These are phyloP conservation scores for Neovahlkampfia damariscottae DNA, from an alignment of 78 protist genomes.

Conservation along the genomic window DNA sequence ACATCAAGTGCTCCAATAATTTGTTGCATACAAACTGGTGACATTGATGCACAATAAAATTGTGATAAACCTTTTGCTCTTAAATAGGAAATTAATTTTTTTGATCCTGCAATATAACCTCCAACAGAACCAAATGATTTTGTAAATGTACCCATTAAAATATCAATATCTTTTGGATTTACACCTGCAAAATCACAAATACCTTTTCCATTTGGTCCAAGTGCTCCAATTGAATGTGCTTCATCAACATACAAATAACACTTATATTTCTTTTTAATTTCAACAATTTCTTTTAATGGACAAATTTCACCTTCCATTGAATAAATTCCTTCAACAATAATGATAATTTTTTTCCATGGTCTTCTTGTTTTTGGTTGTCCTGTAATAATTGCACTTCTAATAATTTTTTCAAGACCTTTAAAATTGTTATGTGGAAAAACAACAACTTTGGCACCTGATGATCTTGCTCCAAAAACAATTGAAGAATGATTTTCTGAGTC, in stretches of 20 bases:
- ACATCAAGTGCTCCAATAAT: background rate
- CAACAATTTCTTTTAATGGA: constrained; percentile 60
- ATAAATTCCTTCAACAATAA: constrained; percentile 94
- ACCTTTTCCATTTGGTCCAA: constrained; percentile 92
- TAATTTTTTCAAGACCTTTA: constrained; percentile 53
- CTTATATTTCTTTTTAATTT: constrained; percentile 82
- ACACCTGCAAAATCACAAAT: constrained; percentile 73
- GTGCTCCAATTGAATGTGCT: constrained; percentile 97
- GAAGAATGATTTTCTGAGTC: constrained; percentile 92
- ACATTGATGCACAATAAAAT: background rate
- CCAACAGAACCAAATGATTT: constrained; percentile 93
- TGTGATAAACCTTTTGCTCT: background rate
- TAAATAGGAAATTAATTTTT: background rate
- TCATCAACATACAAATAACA: constrained; percentile 93
- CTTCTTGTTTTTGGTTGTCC: constrained; percentile 85
- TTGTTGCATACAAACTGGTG: constrained; percentile 44
- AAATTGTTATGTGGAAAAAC: constrained; percentile 90
- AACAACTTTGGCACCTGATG: constrained; percentile 61
- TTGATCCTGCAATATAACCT: constrained; percentile 80
- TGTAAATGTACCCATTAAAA: constrained; percentile 99
- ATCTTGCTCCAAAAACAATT: constrained; percentile 78
- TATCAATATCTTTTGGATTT: constrained; percentile 75
- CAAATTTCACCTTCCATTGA: constrained; percentile 93
- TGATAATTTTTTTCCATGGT: constrained; percentile 83
- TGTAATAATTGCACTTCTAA: constrained; percentile 46